Evolutionary conservation across 2,329 filamentous ascomycete species (phyloP).

Genomic region (Kalmusia sp.): DNA sequence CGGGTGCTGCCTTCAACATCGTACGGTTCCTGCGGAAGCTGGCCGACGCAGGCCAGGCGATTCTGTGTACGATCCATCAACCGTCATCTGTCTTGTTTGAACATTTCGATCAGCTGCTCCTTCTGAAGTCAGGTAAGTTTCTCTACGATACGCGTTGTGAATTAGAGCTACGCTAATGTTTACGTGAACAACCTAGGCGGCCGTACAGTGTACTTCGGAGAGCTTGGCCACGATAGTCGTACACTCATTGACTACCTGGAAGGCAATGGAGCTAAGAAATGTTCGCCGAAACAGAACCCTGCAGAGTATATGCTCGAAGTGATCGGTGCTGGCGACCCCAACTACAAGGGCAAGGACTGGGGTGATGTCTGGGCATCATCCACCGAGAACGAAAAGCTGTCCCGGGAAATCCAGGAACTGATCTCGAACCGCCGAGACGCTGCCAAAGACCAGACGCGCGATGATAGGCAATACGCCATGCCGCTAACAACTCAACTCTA

Average conservation of each 20-base stretch:
- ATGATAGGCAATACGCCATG: conserved; percentile 55
- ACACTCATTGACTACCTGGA: conserved; percentile 59
- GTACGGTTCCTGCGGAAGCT: conserved; percentile 72
- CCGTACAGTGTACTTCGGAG: conserved; percentile 71
- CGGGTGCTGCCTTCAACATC: conserved; percentile 70
- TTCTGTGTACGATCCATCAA: conserved; percentile 75
- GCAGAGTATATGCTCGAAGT: conserved; percentile 61
- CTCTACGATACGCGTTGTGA: not conserved
- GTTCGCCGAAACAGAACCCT: conserved; percentile 60
- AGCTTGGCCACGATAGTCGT: conserved; percentile 53
- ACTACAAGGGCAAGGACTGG: conserved; percentile 55
- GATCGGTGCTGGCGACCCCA: conserved; percentile 51
- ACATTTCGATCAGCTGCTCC: conserved; percentile 70
- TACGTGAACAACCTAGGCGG: conserved; percentile 44
- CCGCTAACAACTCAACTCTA: conserved; percentile 50
- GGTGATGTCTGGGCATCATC: conserved; percentile 54
- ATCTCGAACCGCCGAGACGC: conserved; percentile 42
- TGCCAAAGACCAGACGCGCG: conserved; percentile 43
- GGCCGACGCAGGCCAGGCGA: conserved; percentile 70
- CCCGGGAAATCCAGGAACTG: conserved; percentile 51
- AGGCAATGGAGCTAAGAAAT: conserved; percentile 60
- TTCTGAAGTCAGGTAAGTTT: conserved; percentile 63
- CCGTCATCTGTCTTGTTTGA: conserved; percentile 71
- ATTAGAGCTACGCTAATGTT: not conserved
- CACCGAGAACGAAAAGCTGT: conserved; percentile 46